Percentiles rank a stretch among this genome's conserved stretches.
phyloP scores from a whole-genome alignment of 2,329 filamentous ascomycete genomes.

The Colletotrichum echinochloae region DNA sequence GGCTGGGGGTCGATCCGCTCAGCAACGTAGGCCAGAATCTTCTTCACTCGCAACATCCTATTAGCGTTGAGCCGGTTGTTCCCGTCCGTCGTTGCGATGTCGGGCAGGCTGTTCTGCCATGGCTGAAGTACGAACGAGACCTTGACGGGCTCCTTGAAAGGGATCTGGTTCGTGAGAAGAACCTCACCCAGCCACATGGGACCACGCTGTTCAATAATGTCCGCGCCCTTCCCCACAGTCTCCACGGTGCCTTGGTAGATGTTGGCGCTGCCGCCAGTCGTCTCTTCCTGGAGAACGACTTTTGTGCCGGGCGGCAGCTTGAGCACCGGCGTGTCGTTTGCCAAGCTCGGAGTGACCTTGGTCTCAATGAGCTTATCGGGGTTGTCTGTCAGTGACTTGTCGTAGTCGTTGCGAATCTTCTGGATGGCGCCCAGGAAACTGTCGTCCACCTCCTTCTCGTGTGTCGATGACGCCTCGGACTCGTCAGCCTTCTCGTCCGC shows the following conservation, averaged over 20 bases:
- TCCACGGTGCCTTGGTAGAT: slow-evolving; percentile 91
- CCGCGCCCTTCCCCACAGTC: slow-evolving; percentile 79
- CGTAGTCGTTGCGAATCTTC: slow-evolving; percentile 79
- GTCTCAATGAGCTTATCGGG: slow-evolving; percentile 69
- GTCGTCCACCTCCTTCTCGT: slow-evolving; percentile 81
- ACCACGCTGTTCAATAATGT: slow-evolving; percentile 85
- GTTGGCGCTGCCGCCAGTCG: slow-evolving; percentile 78
- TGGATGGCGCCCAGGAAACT: slow-evolving; percentile 80
- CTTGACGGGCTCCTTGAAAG: slow-evolving; percentile 92
- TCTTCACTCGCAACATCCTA: slow-evolving; percentile 94
- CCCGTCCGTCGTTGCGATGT: slow-evolving; percentile 79
- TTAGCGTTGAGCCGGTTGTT: slow-evolving; percentile 96
- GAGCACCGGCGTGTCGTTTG: slow-evolving; percentile 80
- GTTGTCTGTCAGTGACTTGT: slow-evolving; percentile 70
- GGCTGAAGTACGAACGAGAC: slow-evolving; percentile 94
- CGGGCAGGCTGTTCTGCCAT: slow-evolving; percentile 79
- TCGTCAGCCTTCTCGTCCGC: slow-evolving; percentile 83
- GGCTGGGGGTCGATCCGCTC: slow-evolving; percentile 86
- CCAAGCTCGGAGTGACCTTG: slow-evolving; percentile 74
- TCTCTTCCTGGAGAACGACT: slow-evolving; percentile 78
- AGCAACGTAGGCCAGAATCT: slow-evolving; percentile 91
- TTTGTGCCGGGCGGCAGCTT: slow-evolving; percentile 76
- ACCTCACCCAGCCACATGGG: slow-evolving; percentile 95
- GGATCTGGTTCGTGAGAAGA: slow-evolving; percentile 83
- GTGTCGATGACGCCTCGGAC: slow-evolving; percentile 70